Evolutionary conservation across 169 alveolate species (phyloP).

Genomic region (Cryptosporidium xiaoi): DNA sequence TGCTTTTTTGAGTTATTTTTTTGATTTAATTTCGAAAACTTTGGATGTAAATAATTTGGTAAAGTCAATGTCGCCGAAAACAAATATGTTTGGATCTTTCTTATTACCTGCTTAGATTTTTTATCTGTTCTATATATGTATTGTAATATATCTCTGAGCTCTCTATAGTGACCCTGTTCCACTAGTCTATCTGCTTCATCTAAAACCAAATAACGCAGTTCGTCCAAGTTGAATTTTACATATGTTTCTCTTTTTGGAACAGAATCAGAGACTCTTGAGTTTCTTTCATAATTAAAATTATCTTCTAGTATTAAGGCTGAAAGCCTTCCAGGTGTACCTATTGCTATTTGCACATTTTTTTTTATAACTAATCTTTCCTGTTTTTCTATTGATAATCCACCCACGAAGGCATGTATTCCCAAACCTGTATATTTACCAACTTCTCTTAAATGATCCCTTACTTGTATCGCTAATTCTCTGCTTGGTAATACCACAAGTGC

Average conservation of each 20-base stretch:
- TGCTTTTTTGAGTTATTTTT: constrained; percentile 21
- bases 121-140: constrained; percentile 74
- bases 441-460: constrained; percentile 77
- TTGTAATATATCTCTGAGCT: constrained; percentile 80
- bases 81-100: constrained; percentile 72
- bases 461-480: constrained; percentile 84
- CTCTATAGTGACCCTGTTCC: constrained; percentile 83
- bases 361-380: constrained; percentile 80
- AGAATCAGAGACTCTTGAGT: neutral
- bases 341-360: constrained; percentile 78
- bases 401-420: constrained; percentile 81
- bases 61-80: constrained; percentile 40
- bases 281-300: constrained; percentile 67
- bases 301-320: constrained; percentile 74
- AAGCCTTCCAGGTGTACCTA: constrained; percentile 83
- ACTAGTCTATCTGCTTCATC: constrained; percentile 92
- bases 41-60: constrained; percentile 58
- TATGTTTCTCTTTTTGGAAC: constrained; percentile 2
- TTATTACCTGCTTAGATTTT: neutral
- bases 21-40: constrained; percentile 27
- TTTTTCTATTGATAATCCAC: constrained; percentile 85
- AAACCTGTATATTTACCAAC: constrained; percentile 75
- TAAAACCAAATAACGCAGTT: constrained; percentile 79
- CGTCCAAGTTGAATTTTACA: constrained; percentile 44
- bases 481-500: constrained; percentile 84